A percentile compares a stretch with the other conserved stretches of the same genome.
These are phyloP conservation scores for Barnettozyma populi DNA, from an alignment of 805 yeast genomes.

Conservation along the genomic window DNA sequence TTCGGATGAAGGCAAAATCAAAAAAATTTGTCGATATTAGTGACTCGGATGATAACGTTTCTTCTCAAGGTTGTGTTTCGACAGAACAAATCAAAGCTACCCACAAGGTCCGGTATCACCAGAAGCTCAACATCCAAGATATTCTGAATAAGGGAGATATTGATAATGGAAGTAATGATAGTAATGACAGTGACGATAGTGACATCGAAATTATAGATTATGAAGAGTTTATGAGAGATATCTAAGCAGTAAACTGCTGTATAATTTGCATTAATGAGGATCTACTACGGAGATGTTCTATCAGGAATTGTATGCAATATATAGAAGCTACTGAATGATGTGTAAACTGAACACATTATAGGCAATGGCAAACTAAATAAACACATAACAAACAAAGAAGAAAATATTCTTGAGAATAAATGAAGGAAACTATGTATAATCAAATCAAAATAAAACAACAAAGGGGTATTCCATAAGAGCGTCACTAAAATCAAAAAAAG, in stretches of 20 bases:
- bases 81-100: neutral
- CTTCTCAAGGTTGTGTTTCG: neutral
- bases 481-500: neutral
- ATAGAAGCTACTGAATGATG: no score
- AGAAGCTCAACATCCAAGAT: neutral
- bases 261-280: neutral
- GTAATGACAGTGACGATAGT: neutral
- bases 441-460: neutral
- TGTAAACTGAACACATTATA: neutral
- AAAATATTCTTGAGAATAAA: slow-evolving; percentile 1
- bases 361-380: neutral
- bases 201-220: slow-evolving; percentile 9
- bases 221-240: slow-evolving; percentile 1
- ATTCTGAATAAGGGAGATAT: neutral
- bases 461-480: neutral
- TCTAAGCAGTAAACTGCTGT: neutral
- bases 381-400: neutral
- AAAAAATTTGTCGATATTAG: slow-evolving; percentile 1
- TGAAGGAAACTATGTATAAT: slow-evolving; percentile 4
- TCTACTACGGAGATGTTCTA: neutral
- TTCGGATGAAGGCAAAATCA: neutral
- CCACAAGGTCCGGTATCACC: neutral
- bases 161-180: neutral
- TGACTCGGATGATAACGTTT: neutral
- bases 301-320: no score